Base-by-base conservation (phyloP, 805 yeast genomes). In the Wickerhamomyces pijperi region DNA sequence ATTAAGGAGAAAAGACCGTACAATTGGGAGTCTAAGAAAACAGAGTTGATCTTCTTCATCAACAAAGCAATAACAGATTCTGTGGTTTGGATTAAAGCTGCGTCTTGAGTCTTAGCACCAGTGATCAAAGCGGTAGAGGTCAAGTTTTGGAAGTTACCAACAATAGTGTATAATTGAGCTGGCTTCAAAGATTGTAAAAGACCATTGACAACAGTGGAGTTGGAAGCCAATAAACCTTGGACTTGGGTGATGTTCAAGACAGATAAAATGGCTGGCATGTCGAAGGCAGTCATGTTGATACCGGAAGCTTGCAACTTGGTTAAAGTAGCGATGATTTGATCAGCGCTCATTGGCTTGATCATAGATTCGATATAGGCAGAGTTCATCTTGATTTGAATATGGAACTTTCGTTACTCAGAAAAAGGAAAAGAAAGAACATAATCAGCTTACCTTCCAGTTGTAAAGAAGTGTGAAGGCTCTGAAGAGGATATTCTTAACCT, bases 201-300 rank as follows among this genome's bases (percentile, higher is more conserved):
- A 5, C 41, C 44, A 17, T 39, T 28, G 19, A 53, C 51, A 19
- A 39, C 39, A 6, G 51, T 33, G 18, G 56, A 44, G 36, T 51
- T 42, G 19, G 56, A 37, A 15, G 38, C 31, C 32, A 53, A 36
- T 5, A 53, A 35, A 36, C 57, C 57, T 29, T 47, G 44, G 29
- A 51, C 33, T 42, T 53, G 57, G 3, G 57, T 49, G 28, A 42
- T 34, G 36, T 51, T 53, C 38, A 53, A 35, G 15, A 40, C 37
- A 3, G 50, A 21, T 19, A 53, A 40, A 25, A 53, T 45, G 48
- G 92, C 84, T 63, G 83, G 74, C 32, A 81, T 82, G 54, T 69
- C 82, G 2, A 68, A 83, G 40, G 80, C 68, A 33, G 70, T 70
- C 58, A 82, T 77, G 48, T 72, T 90, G 44, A 83, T 82, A 40